These are phyloP conservation scores for Trametes hirsuta DNA, from an alignment of 1,284 basidiomycete genomes.

Conservation along the genomic window DNA sequence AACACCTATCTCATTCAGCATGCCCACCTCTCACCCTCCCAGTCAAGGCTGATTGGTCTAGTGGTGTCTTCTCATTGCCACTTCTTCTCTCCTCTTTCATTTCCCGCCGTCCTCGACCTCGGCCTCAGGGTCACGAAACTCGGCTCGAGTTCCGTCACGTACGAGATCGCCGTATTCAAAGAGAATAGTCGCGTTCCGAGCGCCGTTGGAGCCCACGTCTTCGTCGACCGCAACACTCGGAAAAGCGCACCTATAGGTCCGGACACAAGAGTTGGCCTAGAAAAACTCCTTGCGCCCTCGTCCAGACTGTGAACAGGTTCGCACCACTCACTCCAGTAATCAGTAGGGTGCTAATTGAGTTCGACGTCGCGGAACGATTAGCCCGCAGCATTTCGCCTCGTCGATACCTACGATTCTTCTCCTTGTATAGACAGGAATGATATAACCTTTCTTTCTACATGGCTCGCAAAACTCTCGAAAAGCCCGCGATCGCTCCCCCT, in stretches of 20 bases:
- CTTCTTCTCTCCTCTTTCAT: slow-evolving; percentile 71
- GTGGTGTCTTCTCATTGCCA: slow-evolving; percentile 74
- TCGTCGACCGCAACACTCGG: slow-evolving; percentile 61
- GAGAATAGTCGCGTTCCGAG: slow-evolving; percentile 49
- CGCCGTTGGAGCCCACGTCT: slow-evolving; percentile 81
- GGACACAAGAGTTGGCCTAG: slow-evolving; percentile 46
- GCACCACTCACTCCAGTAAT: too few species aligned
- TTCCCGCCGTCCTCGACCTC: slow-evolving; percentile 67
- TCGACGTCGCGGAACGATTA: too few species aligned
- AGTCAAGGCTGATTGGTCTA: slow-evolving; percentile 62
- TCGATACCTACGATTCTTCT: background rate
- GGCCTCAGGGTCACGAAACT: slow-evolving; percentile 66
- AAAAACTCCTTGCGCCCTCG: slow-evolving; percentile 31
- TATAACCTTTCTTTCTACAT: slow-evolving; percentile 47
- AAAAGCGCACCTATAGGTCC: slow-evolving; percentile 53
- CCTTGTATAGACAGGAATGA: background rate
- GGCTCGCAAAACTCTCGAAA: slow-evolving; percentile 74
- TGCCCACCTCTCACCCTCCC: slow-evolving; percentile 45
- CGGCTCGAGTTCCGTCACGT: slow-evolving; percentile 72
- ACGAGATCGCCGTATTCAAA: slow-evolving; percentile 75
- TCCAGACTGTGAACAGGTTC: slow-evolving; percentile 19
- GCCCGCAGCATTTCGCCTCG: too few species aligned
- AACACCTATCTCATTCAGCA: slow-evolving; percentile 71
- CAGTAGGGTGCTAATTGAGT: too few species aligned
- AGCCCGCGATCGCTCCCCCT: slow-evolving; percentile 59